Percentiles rank a stretch among this genome's conserved stretches.
Conservation (phyloP, 495 filamentous ascomycete genomes). For the Hypomontagnella monticulosa region DNA sequence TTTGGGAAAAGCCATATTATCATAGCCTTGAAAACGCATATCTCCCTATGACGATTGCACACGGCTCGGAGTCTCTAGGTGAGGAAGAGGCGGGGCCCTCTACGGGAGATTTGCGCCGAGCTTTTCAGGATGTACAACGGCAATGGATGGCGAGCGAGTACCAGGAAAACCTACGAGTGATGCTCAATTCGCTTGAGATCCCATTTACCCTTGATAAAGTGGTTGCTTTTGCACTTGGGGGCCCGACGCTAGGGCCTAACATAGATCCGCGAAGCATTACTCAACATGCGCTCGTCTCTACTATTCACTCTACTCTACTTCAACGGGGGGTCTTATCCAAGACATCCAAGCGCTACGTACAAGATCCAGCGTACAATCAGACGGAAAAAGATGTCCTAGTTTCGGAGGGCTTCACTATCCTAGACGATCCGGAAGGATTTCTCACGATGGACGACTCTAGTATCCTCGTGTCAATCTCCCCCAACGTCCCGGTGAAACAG, state of each 20-base stretch:
- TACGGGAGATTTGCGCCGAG: slow-evolving; percentile 3
- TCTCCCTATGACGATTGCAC: slow-evolving; percentile 21
- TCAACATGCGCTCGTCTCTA: slow-evolving; percentile 26
- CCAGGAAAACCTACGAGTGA: slow-evolving; percentile 16
- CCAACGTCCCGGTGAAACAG: slow-evolving; percentile 42
- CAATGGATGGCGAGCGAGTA: slow-evolving; percentile 22
- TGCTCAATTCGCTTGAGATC: slow-evolving; percentile 11
- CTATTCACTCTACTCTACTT: slow-evolving; percentile 18
- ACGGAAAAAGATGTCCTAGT: slow-evolving; percentile 15
- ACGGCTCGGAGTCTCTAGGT: background rate
- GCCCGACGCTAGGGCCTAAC: background rate
- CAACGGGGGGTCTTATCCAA: slow-evolving; percentile 8
- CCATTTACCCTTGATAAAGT: slow-evolving; percentile 32
- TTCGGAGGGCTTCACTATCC: slow-evolving; percentile 23
- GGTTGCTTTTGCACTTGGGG: slow-evolving; percentile 37
- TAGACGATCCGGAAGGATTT: slow-evolving; percentile 46
- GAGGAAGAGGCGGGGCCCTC: background rate
- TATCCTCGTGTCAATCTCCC: slow-evolving; percentile 38
- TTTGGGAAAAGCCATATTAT: background rate
- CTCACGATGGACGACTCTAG: slow-evolving; percentile 42
- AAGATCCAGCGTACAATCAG: slow-evolving; percentile 21
- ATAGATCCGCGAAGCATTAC: background rate
- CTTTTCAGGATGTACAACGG: slow-evolving; percentile 9
- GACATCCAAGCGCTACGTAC: slow-evolving; percentile 2
- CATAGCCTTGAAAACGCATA: slow-evolving; percentile 4